Conservation (phyloP, 208 protist genomes). For the Trypanosoma vivax region DNA sequence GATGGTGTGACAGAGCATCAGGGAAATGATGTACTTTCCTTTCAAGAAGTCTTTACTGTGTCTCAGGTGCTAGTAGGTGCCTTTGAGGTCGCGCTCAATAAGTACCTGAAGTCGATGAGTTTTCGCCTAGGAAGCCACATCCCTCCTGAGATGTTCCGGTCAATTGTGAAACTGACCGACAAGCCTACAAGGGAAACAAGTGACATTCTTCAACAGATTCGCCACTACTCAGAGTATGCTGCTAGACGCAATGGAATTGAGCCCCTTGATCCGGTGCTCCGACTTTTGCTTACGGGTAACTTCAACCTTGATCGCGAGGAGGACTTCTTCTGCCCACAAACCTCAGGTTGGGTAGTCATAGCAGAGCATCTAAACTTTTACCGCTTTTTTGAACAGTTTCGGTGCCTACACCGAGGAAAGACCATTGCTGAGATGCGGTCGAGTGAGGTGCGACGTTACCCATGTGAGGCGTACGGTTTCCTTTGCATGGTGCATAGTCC, state of each 20-base stretch:
- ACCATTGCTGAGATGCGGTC: constrained; percentile 98
- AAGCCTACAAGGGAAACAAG: constrained; percentile 19
- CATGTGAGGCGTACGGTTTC: constrained; percentile 99
- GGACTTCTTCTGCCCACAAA: constrained; percentile 88
- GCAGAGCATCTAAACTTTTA: constrained; percentile 99
- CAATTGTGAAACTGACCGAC: constrained; percentile 26
- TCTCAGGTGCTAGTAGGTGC: constrained; percentile 90
- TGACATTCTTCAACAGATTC: constrained; percentile 43
- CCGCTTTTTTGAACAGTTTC: constrained; percentile 98
- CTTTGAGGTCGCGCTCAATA: constrained; percentile 86
- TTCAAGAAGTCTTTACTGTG: constrained; percentile 95
- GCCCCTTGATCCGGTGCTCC: constrained; percentile 45
- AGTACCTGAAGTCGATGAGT: constrained; percentile 41
- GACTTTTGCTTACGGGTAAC: constrained; percentile 81
- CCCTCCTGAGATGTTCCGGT: constrained; percentile 42
- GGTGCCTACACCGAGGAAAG: constrained; percentile 96
- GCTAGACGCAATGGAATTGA: constrained; percentile 31
- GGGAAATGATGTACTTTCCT: constrained; percentile 93
- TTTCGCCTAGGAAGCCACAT: constrained; percentile 54
- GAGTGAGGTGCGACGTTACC: constrained; percentile 97
- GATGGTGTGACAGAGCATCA: constrained; percentile 86
- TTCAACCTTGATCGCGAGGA: constrained; percentile 66
- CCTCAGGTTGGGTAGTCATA: constrained; percentile 94
- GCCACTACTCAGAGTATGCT: constrained; percentile 50
- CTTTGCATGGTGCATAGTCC: constrained; percentile 99